Evolutionary conservation across 257 asterid species (phyloP), one percentile per base, ranked within the genome.

Genomic region (Gentiana straminea): DNA sequence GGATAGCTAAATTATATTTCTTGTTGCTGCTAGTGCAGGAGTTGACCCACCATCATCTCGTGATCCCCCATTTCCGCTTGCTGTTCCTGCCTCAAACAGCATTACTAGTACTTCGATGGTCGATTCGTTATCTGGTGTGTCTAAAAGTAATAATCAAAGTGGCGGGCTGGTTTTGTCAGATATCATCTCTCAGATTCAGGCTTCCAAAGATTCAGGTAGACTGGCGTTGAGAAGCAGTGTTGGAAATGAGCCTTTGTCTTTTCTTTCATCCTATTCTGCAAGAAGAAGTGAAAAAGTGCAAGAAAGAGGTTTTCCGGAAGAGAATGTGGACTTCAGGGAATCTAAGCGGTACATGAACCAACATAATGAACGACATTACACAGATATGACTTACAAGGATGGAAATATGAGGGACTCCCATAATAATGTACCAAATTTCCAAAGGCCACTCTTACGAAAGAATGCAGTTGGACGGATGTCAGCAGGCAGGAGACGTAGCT

Each of bases 11-110:
- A 74, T 77, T 67, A 65, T 70, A 41, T 75, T 67, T 73, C 53
- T 65, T 73, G 50, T 81, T 85, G 71, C 79, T 75, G 86, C 94
- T 87, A 82, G 95, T 80, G 95, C 99, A 92, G 99, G 99, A 81
- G 97, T 85, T 77, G 99, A 92, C 79, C 80, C 91, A 33, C 99
- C 99, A 72, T 92, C 99, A 57, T 85, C 99, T 69, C 97, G 99
- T 80, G 97, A 92, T 78, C 97, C 97, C 51, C 99, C 94, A 58
- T 85, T 73, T 68, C 99, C 99, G 73, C 81, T 81, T 74, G 99
- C 98, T 61, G 94, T 81, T 74, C 95, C 98, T 35, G 95, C 97
- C 52, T 86, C 98, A 62, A 80, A 77, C 72, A 85, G 82, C 57
- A 80, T 78, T 49, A 41, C 88, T 62, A 69, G 68, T 52, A 74